Evolutionary conservation across 352 stramenopile species (phyloP), one percentile per base, ranked within the genome.

Genomic region (Sclerospora graminicola): DNA sequence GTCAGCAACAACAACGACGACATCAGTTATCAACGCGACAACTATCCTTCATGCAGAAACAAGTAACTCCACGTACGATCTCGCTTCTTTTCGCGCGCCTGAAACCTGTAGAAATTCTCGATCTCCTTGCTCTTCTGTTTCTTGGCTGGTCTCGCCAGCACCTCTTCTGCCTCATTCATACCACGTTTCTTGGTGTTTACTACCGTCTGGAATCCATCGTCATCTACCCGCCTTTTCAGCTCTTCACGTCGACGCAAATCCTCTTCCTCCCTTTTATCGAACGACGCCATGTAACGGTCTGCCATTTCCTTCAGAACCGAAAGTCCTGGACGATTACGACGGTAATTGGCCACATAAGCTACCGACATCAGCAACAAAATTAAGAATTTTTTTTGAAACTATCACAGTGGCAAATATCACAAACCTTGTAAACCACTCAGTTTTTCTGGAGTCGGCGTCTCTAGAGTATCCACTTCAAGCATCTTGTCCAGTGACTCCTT

Each of bases 121-220:
- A 87, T 48, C 43, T 89, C 75, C 51, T 92, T 92, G 39, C 57
- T 58, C 58, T 92, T 92, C 37, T 85, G 72, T 48, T 87, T 92
- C 74, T 89, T 92, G 5, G 65, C 62, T 1, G 72, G 74, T 23
- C 60, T 62, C 1, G 49, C 45, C 24, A 84, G 41, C n/a, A 78
- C 57, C 5, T 83, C 69, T 26, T 85, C 69, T 1, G 54, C 46
- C 18, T 67, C 56, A 8, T 55, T 49, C 14, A 78, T 52, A 15
- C 69, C 67, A 28, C 76, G 75, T 55, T 85, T 86, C 58, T 88
- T 89, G 35, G 66, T 76, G 52, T 82, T 91, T 10, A 91, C 76
- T 19, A 89, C 77, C 9, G 63, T 88, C 53, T 82, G 61, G 48
- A 89, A 92, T 5, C 80, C 80, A 43, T 92, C 80, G n/a, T 78